phyloP scores from a whole-genome alignment of 345 rosid genomes.

The Salix arbutifolia region DNA sequence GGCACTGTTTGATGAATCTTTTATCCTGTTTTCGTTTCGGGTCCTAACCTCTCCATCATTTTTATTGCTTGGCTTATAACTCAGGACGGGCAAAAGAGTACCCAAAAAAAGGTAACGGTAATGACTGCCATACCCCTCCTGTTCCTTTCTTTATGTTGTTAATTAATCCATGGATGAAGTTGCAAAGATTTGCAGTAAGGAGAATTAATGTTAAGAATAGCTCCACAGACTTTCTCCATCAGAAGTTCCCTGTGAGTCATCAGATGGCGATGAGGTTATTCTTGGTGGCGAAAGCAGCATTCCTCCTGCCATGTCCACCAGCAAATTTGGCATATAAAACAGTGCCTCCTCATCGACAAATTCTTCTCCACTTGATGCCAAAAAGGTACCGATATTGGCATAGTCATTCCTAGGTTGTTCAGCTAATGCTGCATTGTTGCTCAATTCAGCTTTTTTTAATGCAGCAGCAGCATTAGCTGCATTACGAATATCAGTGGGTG shows the following conservation, averaged over 20 bases:
- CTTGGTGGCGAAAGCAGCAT: conserved; percentile 83
- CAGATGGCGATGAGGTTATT: conserved; percentile 44
- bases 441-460: conserved; percentile 27
- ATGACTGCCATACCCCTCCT: conserved; percentile 1
- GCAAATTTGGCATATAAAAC: conserved; percentile 71
- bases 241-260: conserved; percentile 58
- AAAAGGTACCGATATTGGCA: background rate
- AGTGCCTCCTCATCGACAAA: conserved; percentile 76
- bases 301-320: conserved; percentile 92
- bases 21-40: background rate
- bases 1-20: background rate
- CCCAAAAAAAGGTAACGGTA: background rate
- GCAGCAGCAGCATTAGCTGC: conserved; percentile 67
- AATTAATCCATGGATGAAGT: background rate
- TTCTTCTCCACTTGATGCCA: conserved; percentile 5
- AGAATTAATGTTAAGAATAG: conserved; percentile 19
- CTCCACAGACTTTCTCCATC: conserved; percentile 71
- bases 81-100: background rate
- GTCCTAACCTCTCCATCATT: background rate
- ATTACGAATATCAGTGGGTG: conserved; percentile 56
- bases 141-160: background rate
- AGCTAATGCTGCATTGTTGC: background rate
- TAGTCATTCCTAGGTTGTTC: background rate
- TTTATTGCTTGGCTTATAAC: background rate
- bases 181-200: background rate